Evolutionary conservation across 371 early-diverging fungal species (phyloP).

Genomic region (Cladochytrium tenue): DNA sequence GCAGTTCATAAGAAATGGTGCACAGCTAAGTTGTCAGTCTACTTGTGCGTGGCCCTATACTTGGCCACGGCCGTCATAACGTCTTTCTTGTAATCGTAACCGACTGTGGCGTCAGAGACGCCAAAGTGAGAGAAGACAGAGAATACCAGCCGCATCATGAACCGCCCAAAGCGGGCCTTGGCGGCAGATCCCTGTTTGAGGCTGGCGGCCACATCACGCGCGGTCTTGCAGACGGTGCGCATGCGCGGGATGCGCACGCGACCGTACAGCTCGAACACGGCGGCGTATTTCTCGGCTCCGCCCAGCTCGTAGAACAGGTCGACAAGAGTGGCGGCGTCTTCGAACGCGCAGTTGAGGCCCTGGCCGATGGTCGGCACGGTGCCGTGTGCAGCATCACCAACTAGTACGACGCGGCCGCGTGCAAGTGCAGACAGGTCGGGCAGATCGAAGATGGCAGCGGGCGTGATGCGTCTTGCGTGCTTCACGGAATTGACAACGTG

Average conservation of each 20-base stretch:
- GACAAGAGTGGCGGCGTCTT: constrained; percentile 15
- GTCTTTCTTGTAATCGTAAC: constrained; percentile 5
- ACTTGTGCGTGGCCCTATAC: too few relatives aligned
- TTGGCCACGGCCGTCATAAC: constrained; percentile 1
- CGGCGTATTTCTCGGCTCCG: not conserved
- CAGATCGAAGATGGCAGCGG: constrained; percentile 17
- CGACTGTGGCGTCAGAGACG: not conserved
- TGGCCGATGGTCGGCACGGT: constrained; percentile 22
- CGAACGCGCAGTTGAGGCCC: constrained; percentile 15
- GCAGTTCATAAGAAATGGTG: too few relatives aligned
- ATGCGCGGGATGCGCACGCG: constrained; percentile 10
- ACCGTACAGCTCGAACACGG: constrained; percentile 12
- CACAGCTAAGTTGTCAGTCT: too few relatives aligned
- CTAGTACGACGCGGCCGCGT: constrained; percentile 14
- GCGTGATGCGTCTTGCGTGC: constrained; percentile 16
- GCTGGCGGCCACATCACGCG: constrained; percentile 7
- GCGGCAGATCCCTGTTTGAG: not conserved
- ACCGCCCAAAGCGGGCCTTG: constrained; percentile 1
- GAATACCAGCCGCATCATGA: constrained; percentile 12
- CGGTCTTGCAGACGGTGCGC: not conserved
- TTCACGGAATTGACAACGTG: constrained; percentile 6
- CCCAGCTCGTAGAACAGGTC: constrained; percentile 12
- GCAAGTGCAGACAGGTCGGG: constrained; percentile 9
- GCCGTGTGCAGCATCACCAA: constrained; percentile 30
- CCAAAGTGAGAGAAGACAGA: not conserved